These are phyloP conservation scores for Primulina eburnea DNA, from an alignment of 257 asterid species.

Conservation along the genomic window DNA sequence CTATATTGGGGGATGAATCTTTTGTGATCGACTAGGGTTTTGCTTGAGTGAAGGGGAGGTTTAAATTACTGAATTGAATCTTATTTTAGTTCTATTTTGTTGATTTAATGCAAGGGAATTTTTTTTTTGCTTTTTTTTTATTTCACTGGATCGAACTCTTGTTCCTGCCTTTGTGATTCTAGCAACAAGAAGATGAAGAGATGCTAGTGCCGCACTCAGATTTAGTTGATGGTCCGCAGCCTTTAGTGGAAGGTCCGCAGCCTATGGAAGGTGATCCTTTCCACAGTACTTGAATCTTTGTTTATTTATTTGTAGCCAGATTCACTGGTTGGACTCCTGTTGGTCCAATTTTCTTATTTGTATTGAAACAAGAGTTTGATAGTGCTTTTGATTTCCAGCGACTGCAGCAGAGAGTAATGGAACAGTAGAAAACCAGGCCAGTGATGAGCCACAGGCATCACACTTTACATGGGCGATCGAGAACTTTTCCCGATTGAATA, in stretches of 20 bases:
- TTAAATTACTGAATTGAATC: slow-evolving; percentile 24
- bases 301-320: slow-evolving; percentile 1
- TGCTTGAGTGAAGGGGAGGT: slow-evolving; percentile 19
- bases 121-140: slow-evolving; percentile 34
- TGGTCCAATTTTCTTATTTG: not conserved
- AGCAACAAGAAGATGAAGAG: slow-evolving; percentile 90
- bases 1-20: not conserved
- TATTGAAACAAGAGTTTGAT: slow-evolving; percentile 2
- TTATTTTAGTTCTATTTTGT: not conserved
- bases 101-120: slow-evolving; percentile 17
- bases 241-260: slow-evolving; percentile 83
- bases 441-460: slow-evolving; percentile 77
- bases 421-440: slow-evolving; percentile 73
- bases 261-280: slow-evolving; percentile 75
- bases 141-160: slow-evolving; percentile 41
- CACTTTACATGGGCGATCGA: slow-evolving; percentile 83
- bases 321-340: slow-evolving; percentile 6
- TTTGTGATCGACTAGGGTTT: slow-evolving; percentile 53
- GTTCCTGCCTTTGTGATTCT: slow-evolving; percentile 26
- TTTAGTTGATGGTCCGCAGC: slow-evolving; percentile 79
- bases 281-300: slow-evolving; percentile 16
- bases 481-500: slow-evolving; percentile 61
- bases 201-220: slow-evolving; percentile 89
- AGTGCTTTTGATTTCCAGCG: slow-evolving; percentile 34
- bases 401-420: slow-evolving; percentile 52